These are phyloP conservation scores for Phylloporus scabripes DNA, from an alignment of 768 basidiomycete species.

Conservation along the genomic window DNA sequence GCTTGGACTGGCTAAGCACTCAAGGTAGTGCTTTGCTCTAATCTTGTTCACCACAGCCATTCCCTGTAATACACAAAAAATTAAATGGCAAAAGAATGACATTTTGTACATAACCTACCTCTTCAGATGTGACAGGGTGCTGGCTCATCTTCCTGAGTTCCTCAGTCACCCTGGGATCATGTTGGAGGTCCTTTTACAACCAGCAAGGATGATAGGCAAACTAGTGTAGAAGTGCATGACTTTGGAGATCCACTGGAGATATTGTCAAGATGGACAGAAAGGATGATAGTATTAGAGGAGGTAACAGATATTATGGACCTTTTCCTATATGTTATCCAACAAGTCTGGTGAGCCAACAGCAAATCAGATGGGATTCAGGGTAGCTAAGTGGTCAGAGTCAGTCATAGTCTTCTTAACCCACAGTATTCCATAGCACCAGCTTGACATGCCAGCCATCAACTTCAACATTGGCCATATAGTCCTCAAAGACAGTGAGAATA, in stretches of 20 bases:
- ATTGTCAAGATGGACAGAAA: slow-evolving; percentile 5
- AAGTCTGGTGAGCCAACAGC: slow-evolving; percentile 98
- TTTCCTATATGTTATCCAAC: slow-evolving; percentile 99
- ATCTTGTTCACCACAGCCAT: slow-evolving; percentile 96
- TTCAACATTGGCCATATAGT: slow-evolving; percentile 98
- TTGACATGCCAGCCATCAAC: slow-evolving; percentile 98
- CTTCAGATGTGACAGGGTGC: slow-evolving; percentile 89
- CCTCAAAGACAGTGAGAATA: slow-evolving; percentile 99
- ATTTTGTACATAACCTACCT: slow-evolving; percentile 60
- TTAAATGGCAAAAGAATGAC: too few species aligned
- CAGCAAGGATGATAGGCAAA: slow-evolving; percentile 94
- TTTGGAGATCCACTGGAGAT: slow-evolving; percentile 90
- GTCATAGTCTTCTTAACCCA: slow-evolving; percentile 99
- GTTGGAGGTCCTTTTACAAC: slow-evolving; percentile 98
- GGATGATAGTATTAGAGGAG: slow-evolving; percentile 1
- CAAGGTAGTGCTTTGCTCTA: slow-evolving; percentile 92
- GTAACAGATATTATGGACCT: too few species aligned
- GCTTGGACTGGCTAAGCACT: slow-evolving; percentile 67
- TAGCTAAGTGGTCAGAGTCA: slow-evolving; percentile 96
- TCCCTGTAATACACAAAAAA: slow-evolving; percentile 49
- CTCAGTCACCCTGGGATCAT: slow-evolving; percentile 88
- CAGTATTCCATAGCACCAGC: slow-evolving; percentile 99
- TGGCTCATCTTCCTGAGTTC: slow-evolving; percentile 93
- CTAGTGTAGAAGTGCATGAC: slow-evolving; percentile 97
- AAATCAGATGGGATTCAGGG: slow-evolving; percentile 98